Base-by-base conservation (phyloP, 1,284 basidiomycete genomes). In the Chondrostereum purpureum region DNA sequence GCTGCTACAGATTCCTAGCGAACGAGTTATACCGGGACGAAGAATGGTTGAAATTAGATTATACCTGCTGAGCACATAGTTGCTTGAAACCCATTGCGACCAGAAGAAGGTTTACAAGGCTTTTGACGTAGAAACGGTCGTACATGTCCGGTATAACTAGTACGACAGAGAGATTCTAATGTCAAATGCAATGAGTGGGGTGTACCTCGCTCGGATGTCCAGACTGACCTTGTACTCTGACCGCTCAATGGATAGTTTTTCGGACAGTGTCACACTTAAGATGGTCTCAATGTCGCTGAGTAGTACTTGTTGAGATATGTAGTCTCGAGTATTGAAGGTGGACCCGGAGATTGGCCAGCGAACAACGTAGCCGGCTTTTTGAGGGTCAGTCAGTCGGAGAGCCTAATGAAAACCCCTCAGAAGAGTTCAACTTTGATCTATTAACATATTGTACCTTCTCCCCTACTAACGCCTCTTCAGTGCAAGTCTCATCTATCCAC, bases 81-180 rank as follows among this genome's bases (percentile, higher is more conserved):
- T 94, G 88, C 60, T 88, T 91, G 73, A 98, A 97, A 0, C 90
- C 91, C 78, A 99, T 84, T 4, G 78, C 75, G 31, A 79, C 68
- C 34, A 99, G 64, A 5, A 98, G 65, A 12, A 97, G 66, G 52
- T 88, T 76, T 11, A 82, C 75, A 56, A 96, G 73, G 49, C 88
- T 85, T 47, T 84, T 80, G 42, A 98, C 78, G 59, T 96, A 97
- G 13, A 75, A 66, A 43, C 88, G 73, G 48, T 95, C 88, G 55
- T 90, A 94, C 50, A 93, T 80, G 63, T 99, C 95, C 3, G 96
- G 95, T 20, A 99, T 82, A 37, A 99, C 80, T 3, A 99, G 75
- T 24, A 98, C 80, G 17, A 88, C 85, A 3, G 90, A 92, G 64
- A 88, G 89, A 49, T 89, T 78, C 92, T 92, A 44, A 14, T 49